A percentile compares a stretch with the other conserved stretches of the same genome.
phyloP scores from a whole-genome alignment of 2,329 filamentous ascomycete species.

The Colletotrichum abscissum region DNA sequence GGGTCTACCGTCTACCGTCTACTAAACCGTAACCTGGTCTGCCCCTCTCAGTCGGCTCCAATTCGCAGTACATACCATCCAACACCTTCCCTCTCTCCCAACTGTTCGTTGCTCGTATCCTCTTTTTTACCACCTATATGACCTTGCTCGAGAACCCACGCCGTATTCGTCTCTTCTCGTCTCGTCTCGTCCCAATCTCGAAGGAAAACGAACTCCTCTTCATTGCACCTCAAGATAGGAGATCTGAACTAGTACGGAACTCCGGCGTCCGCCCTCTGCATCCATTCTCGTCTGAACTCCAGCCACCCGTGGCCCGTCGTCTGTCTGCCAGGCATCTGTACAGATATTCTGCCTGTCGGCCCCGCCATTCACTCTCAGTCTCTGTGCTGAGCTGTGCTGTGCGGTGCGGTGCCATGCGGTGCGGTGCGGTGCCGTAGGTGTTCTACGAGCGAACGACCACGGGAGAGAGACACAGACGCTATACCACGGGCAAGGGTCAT shows the following conservation, averaged over 20 bases:
- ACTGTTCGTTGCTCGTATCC: neutral
- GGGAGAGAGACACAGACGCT: slow-evolving; percentile 5
- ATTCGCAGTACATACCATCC: slow-evolving; percentile 23
- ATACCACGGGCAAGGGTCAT: slow-evolving; percentile 12
- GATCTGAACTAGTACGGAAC: slow-evolving; percentile 10
- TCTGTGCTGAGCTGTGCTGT: neutral
- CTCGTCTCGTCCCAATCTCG: slow-evolving; percentile 11
- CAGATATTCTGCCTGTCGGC: neutral
- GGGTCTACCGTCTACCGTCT: slow-evolving; percentile 3
- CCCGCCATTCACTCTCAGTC: neutral
- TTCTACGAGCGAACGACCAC: neutral
- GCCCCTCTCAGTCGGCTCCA: slow-evolving; percentile 4
- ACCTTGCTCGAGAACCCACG: slow-evolving; percentile 24
- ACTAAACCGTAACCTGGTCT: slow-evolving; percentile 9
- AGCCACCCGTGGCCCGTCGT: neutral
- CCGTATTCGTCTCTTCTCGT: slow-evolving; percentile 31
- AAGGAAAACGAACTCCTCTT: slow-evolving; percentile 4
- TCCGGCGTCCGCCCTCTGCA: slow-evolving; percentile 8
- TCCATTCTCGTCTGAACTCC: slow-evolving; percentile 9
- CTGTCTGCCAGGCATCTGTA: neutral
- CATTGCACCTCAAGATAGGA: neutral
- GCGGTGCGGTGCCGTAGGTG: neutral
- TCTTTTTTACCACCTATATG: neutral
- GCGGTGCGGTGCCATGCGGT: neutral
- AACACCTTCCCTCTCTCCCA: neutral